Conservation (phyloP, 768 basidiomycete genomes). For the Suillus variegatus region DNA sequence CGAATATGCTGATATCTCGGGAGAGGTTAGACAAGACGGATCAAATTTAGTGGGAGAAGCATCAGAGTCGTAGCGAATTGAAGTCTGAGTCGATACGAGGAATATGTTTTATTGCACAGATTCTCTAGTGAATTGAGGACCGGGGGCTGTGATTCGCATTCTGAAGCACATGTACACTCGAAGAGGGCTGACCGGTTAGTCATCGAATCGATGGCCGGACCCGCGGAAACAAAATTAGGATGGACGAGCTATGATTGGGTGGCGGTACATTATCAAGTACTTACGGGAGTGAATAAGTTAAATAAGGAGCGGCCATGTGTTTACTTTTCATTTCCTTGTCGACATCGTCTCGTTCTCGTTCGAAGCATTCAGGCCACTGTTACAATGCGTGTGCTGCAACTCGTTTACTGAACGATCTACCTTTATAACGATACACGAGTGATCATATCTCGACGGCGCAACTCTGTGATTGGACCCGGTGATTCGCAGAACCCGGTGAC, state of each 20-base stretch:
- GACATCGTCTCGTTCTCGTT: neutral
- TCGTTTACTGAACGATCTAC: neutral
- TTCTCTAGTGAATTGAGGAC: neutral
- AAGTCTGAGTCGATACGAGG: neutral
- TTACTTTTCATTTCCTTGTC: neutral
- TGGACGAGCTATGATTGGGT: neutral
- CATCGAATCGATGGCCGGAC: neutral
- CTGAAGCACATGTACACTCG: no score
- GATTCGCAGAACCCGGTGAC: neutral
- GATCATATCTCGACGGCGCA: no score
- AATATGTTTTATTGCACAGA: neutral
- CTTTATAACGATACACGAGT: no score
- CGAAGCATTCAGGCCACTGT: neutral
- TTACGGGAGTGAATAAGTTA: neutral
- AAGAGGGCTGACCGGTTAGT: neutral
- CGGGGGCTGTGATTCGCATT: neutral
- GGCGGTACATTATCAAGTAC: neutral
- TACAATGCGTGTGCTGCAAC: neutral
- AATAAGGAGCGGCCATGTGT: slow-evolving; percentile 5
- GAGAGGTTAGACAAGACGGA: neutral
- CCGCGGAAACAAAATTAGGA: slow-evolving; percentile 1
- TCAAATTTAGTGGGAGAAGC: neutral
- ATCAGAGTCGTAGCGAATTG: no score
- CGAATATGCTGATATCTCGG: neutral
- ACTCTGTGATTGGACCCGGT: neutral